Conservation (phyloP, 106 monocot genomes). For the Acorus gramineus region DNA sequence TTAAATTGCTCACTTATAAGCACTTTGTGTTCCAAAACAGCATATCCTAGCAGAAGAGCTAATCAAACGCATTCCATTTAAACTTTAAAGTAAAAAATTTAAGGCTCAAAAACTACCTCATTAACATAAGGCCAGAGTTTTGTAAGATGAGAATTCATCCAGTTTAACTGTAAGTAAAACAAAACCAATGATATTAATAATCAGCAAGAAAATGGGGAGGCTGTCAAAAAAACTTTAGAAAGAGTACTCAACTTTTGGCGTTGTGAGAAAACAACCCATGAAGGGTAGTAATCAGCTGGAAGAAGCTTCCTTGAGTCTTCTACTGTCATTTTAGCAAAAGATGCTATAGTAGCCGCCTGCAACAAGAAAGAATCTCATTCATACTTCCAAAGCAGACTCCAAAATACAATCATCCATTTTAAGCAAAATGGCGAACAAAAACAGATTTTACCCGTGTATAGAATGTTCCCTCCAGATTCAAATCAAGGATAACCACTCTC, state of each 20-base stretch:
- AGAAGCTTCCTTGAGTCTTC: constrained; percentile 77
- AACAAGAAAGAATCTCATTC: background rate
- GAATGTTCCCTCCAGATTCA: too few relatives aligned
- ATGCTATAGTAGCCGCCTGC: constrained; percentile 67
- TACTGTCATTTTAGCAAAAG: constrained; percentile 80
- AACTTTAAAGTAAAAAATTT: constrained; percentile 1
- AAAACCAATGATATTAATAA: constrained; percentile 10
- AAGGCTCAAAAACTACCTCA: constrained; percentile 38
- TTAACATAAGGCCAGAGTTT: constrained; percentile 98
- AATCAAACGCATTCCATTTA: background rate
- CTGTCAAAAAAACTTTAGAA: constrained; percentile 4
- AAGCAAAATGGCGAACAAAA: background rate
- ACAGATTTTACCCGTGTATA: background rate
- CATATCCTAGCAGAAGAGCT: background rate
- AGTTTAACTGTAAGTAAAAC: constrained; percentile 63
- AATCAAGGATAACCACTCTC: too few relatives aligned
- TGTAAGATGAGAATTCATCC: constrained; percentile 71
- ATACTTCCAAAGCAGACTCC: background rate
- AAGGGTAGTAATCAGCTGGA: constrained; percentile 63
- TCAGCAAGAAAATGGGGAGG: background rate
- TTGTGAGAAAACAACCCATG: constrained; percentile 90
- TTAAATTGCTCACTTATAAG: too few relatives aligned
- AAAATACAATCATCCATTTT: background rate
- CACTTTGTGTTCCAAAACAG: too few relatives aligned
- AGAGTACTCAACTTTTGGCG: constrained; percentile 62